Base-by-base conservation (phyloP, 352 stramenopile species). In the Phytophthora niederhauseri region DNA sequence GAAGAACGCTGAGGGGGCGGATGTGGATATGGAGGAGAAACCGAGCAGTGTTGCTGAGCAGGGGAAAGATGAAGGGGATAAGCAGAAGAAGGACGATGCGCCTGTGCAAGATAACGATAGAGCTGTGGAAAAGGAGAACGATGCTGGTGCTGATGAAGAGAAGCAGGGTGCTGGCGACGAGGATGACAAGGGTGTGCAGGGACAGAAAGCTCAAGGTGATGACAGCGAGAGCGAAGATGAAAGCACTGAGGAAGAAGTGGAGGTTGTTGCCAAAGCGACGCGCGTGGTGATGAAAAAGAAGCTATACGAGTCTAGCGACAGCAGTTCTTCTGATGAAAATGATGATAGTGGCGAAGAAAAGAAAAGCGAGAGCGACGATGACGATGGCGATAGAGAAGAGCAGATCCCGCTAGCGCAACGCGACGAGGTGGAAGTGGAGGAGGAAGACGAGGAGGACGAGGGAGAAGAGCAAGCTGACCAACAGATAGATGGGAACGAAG, bases 341-440 rank as follows among this genome's bases (percentile, higher is more conserved):
- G 50, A 34, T 6, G 50, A 34, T 6, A 68, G 52, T 22, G 64
- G 58, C 43, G 22, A 41, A 22, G 36, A 46, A 20, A 50, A 56
- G 20, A 34, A 70, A 4, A 55, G 31, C 6, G 52, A 57, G 3
- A 66, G 52, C 7, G 57, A 67, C 28, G 64, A 68, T 7, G 45
- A 66, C 34, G 64, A 51, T 6, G 53, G 24, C 14, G 55, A 74
- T 59, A 56, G 34, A 49, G 61, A 74, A 31, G 70, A 67, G 53
- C 46, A 24, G 31, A 72, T 68, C 31, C 63, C 48, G 17, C 30
- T 75, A 38, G 63, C 68, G 15, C 68, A 75, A 63, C 31, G 43
- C 2, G 53, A 78, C n/a, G 63, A 72, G n/a, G 45, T 62, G 19
- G 57, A 73, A 64, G 48, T 19, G 36, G 71, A 56, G 49, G 57